Percentiles rank a stretch among this genome's conserved stretches.
phyloP scores from a whole-genome alignment of 805 yeast genomes.

The Ogataea dorogensis region DNA sequence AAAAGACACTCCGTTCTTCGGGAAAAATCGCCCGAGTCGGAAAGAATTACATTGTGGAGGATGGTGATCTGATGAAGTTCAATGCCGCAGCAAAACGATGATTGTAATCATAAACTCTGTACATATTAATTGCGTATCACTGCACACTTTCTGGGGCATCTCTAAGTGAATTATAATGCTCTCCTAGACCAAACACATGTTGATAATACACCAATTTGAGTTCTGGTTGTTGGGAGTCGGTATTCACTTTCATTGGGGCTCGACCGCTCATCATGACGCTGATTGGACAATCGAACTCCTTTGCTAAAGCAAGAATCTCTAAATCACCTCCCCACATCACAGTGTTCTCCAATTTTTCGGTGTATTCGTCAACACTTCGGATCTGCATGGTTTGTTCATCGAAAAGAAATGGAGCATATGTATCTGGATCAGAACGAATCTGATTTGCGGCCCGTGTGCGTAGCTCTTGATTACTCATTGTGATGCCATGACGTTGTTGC shows the following conservation, averaged over 20 bases:
- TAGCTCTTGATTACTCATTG: slow-evolving; percentile 47
- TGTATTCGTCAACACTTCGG: slow-evolving; percentile 65
- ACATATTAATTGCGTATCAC: slow-evolving; percentile 3
- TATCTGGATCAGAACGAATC: slow-evolving; percentile 62
- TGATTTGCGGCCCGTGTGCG: slow-evolving; percentile 65
- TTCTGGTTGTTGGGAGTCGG: slow-evolving; percentile 49
- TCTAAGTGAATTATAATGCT: slow-evolving; percentile 81
- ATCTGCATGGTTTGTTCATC: slow-evolving; percentile 71
- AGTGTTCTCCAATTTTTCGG: slow-evolving; percentile 65
- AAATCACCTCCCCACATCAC: slow-evolving; percentile 96
- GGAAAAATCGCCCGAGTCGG: slow-evolving; percentile 93
- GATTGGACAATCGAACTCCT: slow-evolving; percentile 70
- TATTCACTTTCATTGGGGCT: slow-evolving; percentile 62
- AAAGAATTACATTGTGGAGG: slow-evolving; percentile 91
- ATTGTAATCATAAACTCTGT: slow-evolving; percentile 1
- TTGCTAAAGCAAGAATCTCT: slow-evolving; percentile 80
- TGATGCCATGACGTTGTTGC: slow-evolving; percentile 44
- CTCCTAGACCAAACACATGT: slow-evolving; percentile 87
- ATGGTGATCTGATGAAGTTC: slow-evolving; percentile 89
- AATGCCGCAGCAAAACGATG: slow-evolving; percentile 68
- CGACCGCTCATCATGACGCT: slow-evolving; percentile 76
- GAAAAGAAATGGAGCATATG: slow-evolving; percentile 77
- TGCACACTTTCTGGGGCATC: too few species aligned
- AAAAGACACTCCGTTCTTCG: slow-evolving; percentile 74
- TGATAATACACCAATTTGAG: slow-evolving; percentile 77